phyloP scores from a whole-genome alignment of 2,329 filamentous ascomycete species.

The Ophiostoma montium region DNA sequence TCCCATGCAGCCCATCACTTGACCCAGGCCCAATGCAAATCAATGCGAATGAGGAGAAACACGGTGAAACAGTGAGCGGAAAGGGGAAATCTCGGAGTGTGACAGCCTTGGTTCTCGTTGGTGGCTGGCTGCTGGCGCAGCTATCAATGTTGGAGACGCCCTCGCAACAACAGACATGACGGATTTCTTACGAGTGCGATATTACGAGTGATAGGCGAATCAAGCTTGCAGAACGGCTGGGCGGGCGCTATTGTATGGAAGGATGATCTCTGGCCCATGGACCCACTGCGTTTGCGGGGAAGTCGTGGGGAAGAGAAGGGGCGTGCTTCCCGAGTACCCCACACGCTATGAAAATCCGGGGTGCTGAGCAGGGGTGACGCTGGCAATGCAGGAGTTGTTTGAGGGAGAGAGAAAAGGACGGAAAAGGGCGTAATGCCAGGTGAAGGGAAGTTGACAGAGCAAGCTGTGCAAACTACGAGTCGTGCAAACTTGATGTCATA shows the following conservation, averaged over 20 bases:
- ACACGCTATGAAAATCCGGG: neutral
- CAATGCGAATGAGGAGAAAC: neutral
- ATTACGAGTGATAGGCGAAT: neutral
- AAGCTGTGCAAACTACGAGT: too few species aligned
- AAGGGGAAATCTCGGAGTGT: neutral
- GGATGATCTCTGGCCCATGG: neutral
- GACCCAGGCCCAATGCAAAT: too few species aligned
- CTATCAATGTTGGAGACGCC: neutral
- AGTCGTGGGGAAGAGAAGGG: neutral
- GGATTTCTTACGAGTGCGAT: neutral
- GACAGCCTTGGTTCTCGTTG: neutral
- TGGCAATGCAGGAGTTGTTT: neutral
- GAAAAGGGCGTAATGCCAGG: too few species aligned
- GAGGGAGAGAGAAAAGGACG: too few species aligned
- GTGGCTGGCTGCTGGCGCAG: neutral
- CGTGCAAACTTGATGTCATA: too few species aligned
- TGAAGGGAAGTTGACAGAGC: too few species aligned
- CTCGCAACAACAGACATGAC: neutral
- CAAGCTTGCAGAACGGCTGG: neutral
- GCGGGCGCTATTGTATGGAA: neutral
- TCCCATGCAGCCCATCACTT: too few species aligned
- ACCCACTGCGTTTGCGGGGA: conserved; percentile 1
- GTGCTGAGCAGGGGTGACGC: neutral
- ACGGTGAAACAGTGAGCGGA: neutral
- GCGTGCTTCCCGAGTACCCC: neutral